Evolutionary conservation across 768 basidiomycete species (phyloP).

Genomic region (Mycena olivaceomarginata): DNA sequence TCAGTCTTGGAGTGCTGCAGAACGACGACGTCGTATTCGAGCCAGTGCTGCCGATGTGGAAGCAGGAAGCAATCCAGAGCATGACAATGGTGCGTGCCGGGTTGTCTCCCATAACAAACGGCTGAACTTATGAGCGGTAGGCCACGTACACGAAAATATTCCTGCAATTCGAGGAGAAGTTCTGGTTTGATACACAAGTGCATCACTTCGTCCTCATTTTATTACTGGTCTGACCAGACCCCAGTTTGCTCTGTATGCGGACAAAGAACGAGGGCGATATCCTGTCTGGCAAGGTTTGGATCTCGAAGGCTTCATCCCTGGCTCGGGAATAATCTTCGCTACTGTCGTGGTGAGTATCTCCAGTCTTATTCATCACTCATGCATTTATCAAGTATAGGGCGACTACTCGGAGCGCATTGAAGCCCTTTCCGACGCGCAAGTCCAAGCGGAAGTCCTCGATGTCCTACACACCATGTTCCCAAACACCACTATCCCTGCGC

Average conservation of each 20-base stretch:
- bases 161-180: slow-evolving; percentile 76
- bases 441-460: slow-evolving; percentile 72
- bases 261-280: slow-evolving; percentile 77
- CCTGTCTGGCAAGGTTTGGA: slow-evolving; percentile 83
- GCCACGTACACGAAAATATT: slow-evolving; percentile 83
- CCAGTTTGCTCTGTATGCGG: slow-evolving; percentile 75
- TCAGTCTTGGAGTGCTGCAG: slow-evolving; percentile 84
- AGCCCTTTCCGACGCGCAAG: slow-evolving; percentile 64
- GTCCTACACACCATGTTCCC: slow-evolving; percentile 80
- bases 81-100: slow-evolving; percentile 63
- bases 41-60: slow-evolving; percentile 76
- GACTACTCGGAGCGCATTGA: slow-evolving; percentile 79
- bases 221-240: not conserved
- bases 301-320: slow-evolving; percentile 73
- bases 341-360: slow-evolving; percentile 63
- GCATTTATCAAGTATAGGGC: slow-evolving; percentile 60
- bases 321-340: slow-evolving; percentile 74
- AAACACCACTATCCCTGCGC: slow-evolving; percentile 70
- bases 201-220: not conserved
- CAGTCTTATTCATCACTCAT: not conserved
- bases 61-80: slow-evolving; percentile 76
- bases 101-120: too few species aligned
- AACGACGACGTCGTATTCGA: slow-evolving; percentile 78
- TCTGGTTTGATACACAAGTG: slow-evolving; percentile 70
- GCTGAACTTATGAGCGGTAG: slow-evolving; percentile 42